A percentile compares a stretch with the other conserved stretches of the same genome.
Evolutionary conservation across 345 rosid genomes (phyloP).

Genomic region (Hibiscus trionum): DNA sequence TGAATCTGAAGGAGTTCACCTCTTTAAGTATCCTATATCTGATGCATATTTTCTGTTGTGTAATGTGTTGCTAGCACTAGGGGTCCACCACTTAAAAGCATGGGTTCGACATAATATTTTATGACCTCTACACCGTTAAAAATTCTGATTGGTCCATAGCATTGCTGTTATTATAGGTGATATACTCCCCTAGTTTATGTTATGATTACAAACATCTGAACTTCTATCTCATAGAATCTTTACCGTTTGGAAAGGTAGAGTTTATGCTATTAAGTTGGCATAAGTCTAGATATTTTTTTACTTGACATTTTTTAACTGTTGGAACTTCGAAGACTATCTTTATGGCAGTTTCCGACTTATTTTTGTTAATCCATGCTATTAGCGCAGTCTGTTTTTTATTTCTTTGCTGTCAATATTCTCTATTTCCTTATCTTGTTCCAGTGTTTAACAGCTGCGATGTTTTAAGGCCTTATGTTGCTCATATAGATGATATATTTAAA

Average conservation of each 20-base stretch:
- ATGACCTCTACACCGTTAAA: too few relatives aligned
- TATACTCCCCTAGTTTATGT: background rate
- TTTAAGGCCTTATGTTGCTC: constrained; percentile 82
- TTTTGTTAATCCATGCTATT: background rate
- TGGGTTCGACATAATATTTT: too few relatives aligned
- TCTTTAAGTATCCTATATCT: constrained; percentile 60
- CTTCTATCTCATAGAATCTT: background rate
- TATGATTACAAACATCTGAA: background rate
- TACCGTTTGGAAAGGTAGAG: background rate
- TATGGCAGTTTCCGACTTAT: background rate
- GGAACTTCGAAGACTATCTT: background rate
- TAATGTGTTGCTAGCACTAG: background rate
- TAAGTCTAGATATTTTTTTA: background rate
- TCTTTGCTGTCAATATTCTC: background rate
- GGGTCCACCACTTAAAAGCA: too few relatives aligned
- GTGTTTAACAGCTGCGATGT: constrained; percentile 94
- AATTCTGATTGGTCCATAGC: too few relatives aligned
- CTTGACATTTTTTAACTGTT: background rate
- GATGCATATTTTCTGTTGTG: background rate
- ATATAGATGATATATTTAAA: constrained; percentile 83
- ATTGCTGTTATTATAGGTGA: too few relatives aligned
- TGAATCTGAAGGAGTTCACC: constrained; percentile 84
- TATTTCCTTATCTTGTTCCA: constrained; percentile 42
- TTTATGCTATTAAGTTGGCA: background rate
- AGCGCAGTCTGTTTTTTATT: background rate